Base-by-base conservation (phyloP, 805 yeast species). In the Teunomyces atbi region DNA sequence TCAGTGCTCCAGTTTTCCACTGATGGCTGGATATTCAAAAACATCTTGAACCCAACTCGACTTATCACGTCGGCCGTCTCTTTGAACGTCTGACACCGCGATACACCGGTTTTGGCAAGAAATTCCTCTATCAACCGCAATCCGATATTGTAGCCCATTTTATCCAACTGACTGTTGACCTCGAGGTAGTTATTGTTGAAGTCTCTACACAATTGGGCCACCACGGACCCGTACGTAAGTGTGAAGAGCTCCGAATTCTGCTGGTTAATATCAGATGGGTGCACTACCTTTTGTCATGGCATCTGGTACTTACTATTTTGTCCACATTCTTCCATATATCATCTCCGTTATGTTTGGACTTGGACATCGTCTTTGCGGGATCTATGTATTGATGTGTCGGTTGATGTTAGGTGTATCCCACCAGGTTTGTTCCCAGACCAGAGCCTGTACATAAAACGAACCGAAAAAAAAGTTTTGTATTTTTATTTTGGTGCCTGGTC, bases 81-180 rank as follows among this genome's bases (percentile, higher is more conserved):
- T 44, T 79, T 78, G 67, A 94, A 83, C 23, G 81, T 76, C 18
- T 74, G 74, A 64, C 99, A 94, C 49, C 99, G 74, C 33, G 88
- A 86, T 1, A 86, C 74, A n/a, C 89, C 91, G 0, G 96, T 83
- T 58, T 86, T 83, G 26, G 97, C 95, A 34, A 94, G 72, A 59
- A 92, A 89, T 62, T 94, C 99, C 60, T 94, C 99, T 42, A 94
- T 88, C 48, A 94, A 65, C 52, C 99, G 73, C 41, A 90, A 71
- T 1, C 99, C 99, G 34, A 94, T 94, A 62, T 88, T 90, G 65
- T 91, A 89, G 1, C 99, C 99, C 98, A 94, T 92, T 52, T 81
- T 79, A 58, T 84, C 96, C 42, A 94, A 73, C 60, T 92, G 96
- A 43, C 73, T 71, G 61, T 94, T 94, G 47, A 94, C 96, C 57